phyloP scores from a whole-genome alignment of 805 yeast species.

The Scheffersomyces amazonensis region DNA sequence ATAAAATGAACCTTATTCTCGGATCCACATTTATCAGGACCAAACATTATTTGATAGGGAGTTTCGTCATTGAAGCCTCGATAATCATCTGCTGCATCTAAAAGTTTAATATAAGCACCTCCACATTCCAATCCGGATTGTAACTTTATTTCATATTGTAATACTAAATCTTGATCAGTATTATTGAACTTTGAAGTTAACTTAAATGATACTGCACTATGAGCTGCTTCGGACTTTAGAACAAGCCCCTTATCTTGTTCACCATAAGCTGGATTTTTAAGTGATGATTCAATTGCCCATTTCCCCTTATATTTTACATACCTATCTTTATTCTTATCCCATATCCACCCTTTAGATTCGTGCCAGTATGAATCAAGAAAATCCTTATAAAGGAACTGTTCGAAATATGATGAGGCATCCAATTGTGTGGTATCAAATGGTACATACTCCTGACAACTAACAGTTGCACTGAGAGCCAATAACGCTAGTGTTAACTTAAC shows the following conservation, averaged over 20 bases:
- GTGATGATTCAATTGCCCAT: conserved; percentile 66
- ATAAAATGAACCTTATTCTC: conserved; percentile 80
- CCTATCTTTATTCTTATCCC: conserved; percentile 33
- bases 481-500: background rate
- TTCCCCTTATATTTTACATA: conserved; percentile 59
- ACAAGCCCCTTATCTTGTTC: conserved; percentile 70
- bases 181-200: conserved; percentile 59
- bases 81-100: conserved; percentile 42
- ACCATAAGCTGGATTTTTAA: conserved; percentile 26
- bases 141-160: conserved; percentile 86
- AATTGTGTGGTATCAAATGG: conserved; percentile 36
- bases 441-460: conserved; percentile 12
- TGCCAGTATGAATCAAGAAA: conserved; percentile 34
- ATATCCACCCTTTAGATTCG: conserved; percentile 54
- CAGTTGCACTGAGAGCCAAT: background rate
- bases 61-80: conserved; percentile 59
- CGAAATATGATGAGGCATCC: conserved; percentile 52
- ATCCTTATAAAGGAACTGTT: conserved; percentile 47
- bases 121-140: conserved; percentile 82
- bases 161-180: conserved; percentile 63
- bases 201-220: conserved; percentile 73
- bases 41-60: conserved; percentile 86
- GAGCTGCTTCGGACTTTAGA: conserved; percentile 70
- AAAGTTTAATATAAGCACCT: conserved; percentile 82
- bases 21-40: conserved; percentile 88